phyloP scores from a whole-genome alignment of 176 grass and related monocot genomes.

The Zoysia pacifica region DNA sequence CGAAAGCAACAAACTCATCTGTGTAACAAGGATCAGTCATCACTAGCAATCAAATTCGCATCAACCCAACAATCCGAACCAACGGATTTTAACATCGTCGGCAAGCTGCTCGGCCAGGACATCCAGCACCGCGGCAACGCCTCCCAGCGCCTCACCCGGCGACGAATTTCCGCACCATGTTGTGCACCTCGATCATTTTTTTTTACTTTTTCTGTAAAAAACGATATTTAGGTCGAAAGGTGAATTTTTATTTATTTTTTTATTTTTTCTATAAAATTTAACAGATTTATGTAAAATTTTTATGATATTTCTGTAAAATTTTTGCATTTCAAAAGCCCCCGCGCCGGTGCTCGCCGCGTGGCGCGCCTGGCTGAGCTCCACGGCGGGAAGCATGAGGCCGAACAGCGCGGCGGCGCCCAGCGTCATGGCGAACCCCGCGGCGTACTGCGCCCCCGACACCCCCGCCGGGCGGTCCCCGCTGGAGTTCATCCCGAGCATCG shows the following conservation, averaged over 20 bases:
- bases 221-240: too few species aligned
- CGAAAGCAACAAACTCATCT: neutral
- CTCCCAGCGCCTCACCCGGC: conserved; percentile 48
- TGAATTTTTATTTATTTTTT: too few species aligned
- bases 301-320: too few species aligned
- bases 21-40: neutral
- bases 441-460: conserved; percentile 56
- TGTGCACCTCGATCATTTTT: conserved; percentile 64
- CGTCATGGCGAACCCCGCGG: conserved; percentile 66
- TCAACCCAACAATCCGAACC: neutral
- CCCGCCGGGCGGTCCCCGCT: conserved; percentile 54
- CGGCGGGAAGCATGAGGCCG: conserved; percentile 54
- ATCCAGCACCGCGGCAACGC: conserved; percentile 36
- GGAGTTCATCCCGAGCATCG: conserved; percentile 60
- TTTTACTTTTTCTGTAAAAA: too few species aligned
- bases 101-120: conserved; percentile 44
- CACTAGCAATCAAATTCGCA: neutral
- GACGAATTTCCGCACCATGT: conserved; percentile 59
- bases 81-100: neutral
- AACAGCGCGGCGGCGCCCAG: conserved; percentile 62
- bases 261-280: too few species aligned
- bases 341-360: conserved; percentile 40
- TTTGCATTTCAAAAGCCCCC: neutral
- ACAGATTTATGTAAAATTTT: too few species aligned
- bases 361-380: conserved; percentile 70